Percentiles rank a stretch among this genome's conserved stretches.
Evolutionary conservation across 192 early-diverging fungal genomes (phyloP).

Genomic region (Neocallimastix lanati): DNA sequence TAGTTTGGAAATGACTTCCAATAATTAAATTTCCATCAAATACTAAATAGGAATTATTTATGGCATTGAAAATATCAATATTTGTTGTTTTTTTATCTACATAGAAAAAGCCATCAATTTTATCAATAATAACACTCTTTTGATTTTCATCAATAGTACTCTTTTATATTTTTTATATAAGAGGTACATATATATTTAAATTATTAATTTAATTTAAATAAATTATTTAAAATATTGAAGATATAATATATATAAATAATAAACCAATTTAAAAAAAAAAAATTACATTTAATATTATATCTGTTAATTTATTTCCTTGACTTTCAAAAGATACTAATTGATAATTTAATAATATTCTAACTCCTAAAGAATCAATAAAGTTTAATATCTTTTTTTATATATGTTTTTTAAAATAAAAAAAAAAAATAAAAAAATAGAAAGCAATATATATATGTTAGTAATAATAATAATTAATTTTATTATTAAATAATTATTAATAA

Average conservation of each 20-base stretch:
- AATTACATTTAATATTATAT: constrained; percentile 5
- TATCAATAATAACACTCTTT: neutral
- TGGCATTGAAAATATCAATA: constrained; percentile 16
- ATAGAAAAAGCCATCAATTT: constrained; percentile 18
- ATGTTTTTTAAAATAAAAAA: neutral
- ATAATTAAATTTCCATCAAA: constrained; percentile 31
- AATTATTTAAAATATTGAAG: too few relatives aligned
- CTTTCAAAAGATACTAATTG: constrained; percentile 9
- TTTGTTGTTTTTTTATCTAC: constrained; percentile 20
- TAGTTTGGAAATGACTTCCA: constrained; percentile 28
- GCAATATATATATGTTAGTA: too few relatives aligned
- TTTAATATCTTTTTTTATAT: neutral
- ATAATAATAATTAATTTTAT: too few relatives aligned
- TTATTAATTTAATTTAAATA: too few relatives aligned
- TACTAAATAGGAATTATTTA: constrained; percentile 30
- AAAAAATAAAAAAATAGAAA: too few relatives aligned
- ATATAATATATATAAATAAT: too few relatives aligned
- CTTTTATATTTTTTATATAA: neutral
- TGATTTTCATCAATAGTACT: neutral
- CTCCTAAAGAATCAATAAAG: constrained; percentile 1
- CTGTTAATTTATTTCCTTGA: neutral
- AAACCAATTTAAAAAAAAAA: too few relatives aligned
- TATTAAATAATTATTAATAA: too few relatives aligned
- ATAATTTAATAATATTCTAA: constrained; percentile 12
- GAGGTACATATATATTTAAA: too few relatives aligned